phyloP scores from a whole-genome alignment of 2,329 filamentous ascomycete genomes.

The Rutstroemia sp. region DNA sequence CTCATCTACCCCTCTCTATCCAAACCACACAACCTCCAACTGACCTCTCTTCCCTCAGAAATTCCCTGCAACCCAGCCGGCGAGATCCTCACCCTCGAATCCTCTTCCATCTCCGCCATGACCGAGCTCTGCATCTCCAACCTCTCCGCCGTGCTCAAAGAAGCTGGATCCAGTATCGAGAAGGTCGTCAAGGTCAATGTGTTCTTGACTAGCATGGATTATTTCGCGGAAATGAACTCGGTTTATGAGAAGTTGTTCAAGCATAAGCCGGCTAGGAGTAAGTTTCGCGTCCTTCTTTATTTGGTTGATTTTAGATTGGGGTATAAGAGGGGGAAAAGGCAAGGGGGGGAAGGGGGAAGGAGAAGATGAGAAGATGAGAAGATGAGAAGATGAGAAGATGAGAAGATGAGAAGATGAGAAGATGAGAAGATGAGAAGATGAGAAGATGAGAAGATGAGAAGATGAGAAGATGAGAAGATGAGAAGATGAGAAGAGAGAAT shows the following conservation, averaged over 20 bases:
- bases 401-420: background rate
- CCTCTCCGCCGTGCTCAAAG: constrained; percentile 76
- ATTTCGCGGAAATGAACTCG: constrained; percentile 53
- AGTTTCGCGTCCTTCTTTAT: background rate
- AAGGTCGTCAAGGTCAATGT: constrained; percentile 90
- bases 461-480: background rate
- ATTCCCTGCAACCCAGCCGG: constrained; percentile 27
- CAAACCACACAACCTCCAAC: constrained; percentile 33
- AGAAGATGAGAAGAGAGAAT: background rate
- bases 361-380: background rate
- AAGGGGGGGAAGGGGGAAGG: background rate
- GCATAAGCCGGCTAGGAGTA: constrained; percentile 78
- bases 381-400: background rate
- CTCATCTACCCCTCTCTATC: no score
- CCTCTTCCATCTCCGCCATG: constrained; percentile 57
- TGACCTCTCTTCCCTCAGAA: constrained; percentile 56
- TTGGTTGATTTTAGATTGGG: background rate
- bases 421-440: background rate
- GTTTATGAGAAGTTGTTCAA: constrained; percentile 77
- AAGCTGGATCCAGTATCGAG: constrained; percentile 68
- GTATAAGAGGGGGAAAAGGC: background rate
- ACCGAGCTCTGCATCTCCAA: constrained; percentile 66
- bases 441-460: background rate
- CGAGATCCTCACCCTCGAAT: constrained; percentile 34
- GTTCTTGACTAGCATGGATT: constrained; percentile 62